Base-by-base conservation (phyloP, 257 asterid genomes). In the Solanum medicagineum region DNA sequence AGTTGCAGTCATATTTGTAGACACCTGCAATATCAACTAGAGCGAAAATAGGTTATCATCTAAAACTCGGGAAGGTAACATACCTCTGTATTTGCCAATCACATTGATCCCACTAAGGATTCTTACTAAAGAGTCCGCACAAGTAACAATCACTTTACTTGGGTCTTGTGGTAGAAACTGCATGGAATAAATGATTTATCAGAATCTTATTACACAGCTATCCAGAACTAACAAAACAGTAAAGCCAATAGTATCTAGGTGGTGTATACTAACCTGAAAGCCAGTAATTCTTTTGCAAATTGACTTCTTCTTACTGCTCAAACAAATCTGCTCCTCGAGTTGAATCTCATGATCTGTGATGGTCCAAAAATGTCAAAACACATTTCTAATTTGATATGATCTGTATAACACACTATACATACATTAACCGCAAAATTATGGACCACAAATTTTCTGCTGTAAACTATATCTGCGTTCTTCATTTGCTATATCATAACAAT, bases 151-250 rank as follows among this genome's bases (percentile, higher is more conserved):
- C 57, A 93, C 90, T 89, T 93, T 96, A 84, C 90, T 91, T 11
- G 93, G 86, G 65, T 96, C 98, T 66, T 90, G 94, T 14, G 98
- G 95, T 86, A 89, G 91, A 88, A 93, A 96, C 99, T 95, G 96
- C 91, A 90, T 71, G 77, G 40, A 80, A 17, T 63, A 56, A 22
- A 83, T 56, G 32, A 66, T 60, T 80, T 54, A 53, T 79, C 49
- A 79, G 65, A 65, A 79, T 53, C 83, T 79, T 24, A 75, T 79
- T 53, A 77, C 26, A 79, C 9, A 53, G 65, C 65, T 53, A 79
- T 26, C 49, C 49, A 79, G 17, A 79, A 79, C 60, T 51, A 51
- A 54, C 29, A 53, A 79, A 51, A 47, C 10, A 16, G 19, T 26
- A 53, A 3, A 19, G 26, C 51, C 77, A 24, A 24, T 49, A 49